Percentiles rank a stretch among this genome's conserved stretches.
Evolutionary conservation across 257 asterid species (phyloP).

Genomic region (Solanum bukasovii): DNA sequence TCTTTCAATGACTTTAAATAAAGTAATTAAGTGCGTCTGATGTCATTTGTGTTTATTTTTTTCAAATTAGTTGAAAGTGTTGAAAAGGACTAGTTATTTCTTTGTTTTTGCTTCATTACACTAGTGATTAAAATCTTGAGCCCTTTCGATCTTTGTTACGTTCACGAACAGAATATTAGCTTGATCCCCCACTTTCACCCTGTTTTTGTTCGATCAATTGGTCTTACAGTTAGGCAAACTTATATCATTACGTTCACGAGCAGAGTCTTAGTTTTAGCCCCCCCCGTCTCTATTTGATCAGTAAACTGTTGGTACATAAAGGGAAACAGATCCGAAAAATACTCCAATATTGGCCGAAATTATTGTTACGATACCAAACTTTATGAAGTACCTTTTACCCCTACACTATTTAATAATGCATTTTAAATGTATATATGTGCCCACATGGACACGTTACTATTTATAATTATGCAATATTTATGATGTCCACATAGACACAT

Average conservation of each 20-base stretch:
- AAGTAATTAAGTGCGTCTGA: neutral
- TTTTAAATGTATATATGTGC: too few relatives aligned
- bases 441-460: too few relatives aligned
- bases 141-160: neutral
- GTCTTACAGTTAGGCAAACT: neutral
- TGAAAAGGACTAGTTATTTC: neutral
- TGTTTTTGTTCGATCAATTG: accelerated
- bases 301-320: too few relatives aligned
- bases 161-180: neutral
- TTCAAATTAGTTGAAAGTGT: neutral
- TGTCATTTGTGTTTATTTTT: neutral
- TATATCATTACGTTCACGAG: neutral
- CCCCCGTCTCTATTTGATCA: too few relatives aligned
- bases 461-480: too few relatives aligned
- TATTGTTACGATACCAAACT: too few relatives aligned
- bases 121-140: too few relatives aligned
- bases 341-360: too few relatives aligned
- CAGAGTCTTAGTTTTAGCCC: neutral
- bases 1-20: neutral
- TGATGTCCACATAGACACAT: too few relatives aligned
- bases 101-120: neutral
- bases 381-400: too few relatives aligned
- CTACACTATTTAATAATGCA: too few relatives aligned
- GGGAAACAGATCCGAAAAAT: too few relatives aligned
- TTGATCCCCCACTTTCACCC: accelerated